Base-by-base conservation (phyloP, 2,329 filamentous ascomycete species). In the Curvularia eragrostidis region DNA sequence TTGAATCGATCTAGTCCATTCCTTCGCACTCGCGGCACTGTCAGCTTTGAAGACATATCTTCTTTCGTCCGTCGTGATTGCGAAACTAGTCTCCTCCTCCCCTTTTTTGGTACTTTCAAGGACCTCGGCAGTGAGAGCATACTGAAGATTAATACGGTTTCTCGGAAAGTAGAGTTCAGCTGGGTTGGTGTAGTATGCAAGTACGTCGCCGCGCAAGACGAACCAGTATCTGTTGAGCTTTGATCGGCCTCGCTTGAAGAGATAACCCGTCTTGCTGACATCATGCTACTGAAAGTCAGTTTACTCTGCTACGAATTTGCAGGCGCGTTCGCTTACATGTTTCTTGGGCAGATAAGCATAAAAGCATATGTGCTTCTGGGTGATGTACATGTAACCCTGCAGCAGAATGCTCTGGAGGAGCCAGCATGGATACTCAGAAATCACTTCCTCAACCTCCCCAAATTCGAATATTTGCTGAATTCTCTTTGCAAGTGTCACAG, bases 341-440 rank as follows among this genome's bases (percentile, higher is more conserved):
- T 95, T 97, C 81, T 93, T 96, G 6, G 93, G 93, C n/a, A 98
- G 84, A 74, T 97, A 97, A 38, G 95, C 93, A 74, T 97, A 98
- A 76, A 98, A 99, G 78, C 93, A 97, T 60, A 98, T 90, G 74
- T 99, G 95, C 67, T 89, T 90, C 60, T 90, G 84, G 0, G 95
- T 98, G 71, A 99, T 91, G 78, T 98, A 98, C 84, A 99, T 89
- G 75, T 95, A 97, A 5, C 95, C 95, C 73, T 97, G 93, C 8
- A 98, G 84, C 28, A 98, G 81, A 43, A 97, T 92, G 71, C 90
- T 97, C 75, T 97, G 93, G 32, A 98, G 80, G 38, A 98, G 81
- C 88, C 92, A 97, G 78, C 94, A 98, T 8, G 93, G 91, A 74
- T 96, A 97, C 80, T 98, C 94, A 75, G 91, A 88, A 60, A 97